Conservation (phyloP, 225 moss, liverwort and hornwort genomes). For the Asterella californica region DNA sequence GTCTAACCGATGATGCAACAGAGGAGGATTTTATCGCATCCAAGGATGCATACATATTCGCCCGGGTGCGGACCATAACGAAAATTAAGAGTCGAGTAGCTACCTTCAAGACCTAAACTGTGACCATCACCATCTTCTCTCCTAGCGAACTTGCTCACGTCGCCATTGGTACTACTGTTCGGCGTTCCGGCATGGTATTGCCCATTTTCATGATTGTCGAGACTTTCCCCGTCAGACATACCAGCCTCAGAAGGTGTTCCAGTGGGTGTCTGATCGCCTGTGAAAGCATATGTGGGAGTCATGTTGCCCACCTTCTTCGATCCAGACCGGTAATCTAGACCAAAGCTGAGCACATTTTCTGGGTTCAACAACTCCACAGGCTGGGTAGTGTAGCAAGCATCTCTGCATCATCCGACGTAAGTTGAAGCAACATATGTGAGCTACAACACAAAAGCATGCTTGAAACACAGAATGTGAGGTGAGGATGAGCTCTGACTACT, state of each 20-base stretch:
- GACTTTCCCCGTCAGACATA: constrained; percentile 50
- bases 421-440: too few relatives aligned
- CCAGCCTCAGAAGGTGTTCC: constrained; percentile 51
- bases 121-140: constrained; percentile 75
- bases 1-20: neutral
- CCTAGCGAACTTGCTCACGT: constrained; percentile 49
- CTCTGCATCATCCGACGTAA: constrained; percentile 44
- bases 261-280: constrained; percentile 66
- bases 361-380: constrained; percentile 93
- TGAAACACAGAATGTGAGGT: neutral
- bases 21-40: neutral
- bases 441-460: neutral
- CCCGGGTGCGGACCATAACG: neutral
- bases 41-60: neutral
- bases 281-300: constrained; percentile 45
- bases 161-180: constrained; percentile 57
- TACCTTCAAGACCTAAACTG: constrained; percentile 76
- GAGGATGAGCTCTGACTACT: neutral
- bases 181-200: constrained; percentile 59
- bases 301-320: constrained; percentile 51
- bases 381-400: constrained; percentile 97
- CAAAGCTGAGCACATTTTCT: constrained; percentile 70
- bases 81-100: neutral
- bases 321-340: constrained; percentile 69
- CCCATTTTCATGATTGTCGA: constrained; percentile 70